Percentiles rank a stretch among this genome's conserved stretches.
phyloP scores from a whole-genome alignment of 495 filamentous ascomycete genomes.

The Aspergillus ostianus region DNA sequence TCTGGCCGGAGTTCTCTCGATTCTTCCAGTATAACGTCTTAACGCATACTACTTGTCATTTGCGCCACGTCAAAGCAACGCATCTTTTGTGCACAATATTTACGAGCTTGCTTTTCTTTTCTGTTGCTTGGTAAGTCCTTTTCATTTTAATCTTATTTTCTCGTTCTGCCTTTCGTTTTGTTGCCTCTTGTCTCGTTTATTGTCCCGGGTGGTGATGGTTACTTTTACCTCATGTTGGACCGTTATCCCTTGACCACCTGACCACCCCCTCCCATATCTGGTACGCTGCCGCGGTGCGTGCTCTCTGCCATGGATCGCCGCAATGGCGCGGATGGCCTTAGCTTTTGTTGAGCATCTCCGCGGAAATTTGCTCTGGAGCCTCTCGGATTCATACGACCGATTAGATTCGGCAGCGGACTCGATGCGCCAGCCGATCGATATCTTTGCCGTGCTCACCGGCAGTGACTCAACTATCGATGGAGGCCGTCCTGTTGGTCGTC shows the following conservation, averaged over 20 bases:
- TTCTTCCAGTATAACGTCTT: constrained; percentile 28
- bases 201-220: not conserved
- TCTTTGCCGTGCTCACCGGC: not conserved
- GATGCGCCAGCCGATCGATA: constrained; percentile 12
- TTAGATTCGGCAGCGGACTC: not conserved
- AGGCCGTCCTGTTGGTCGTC: not conserved
- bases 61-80: constrained; percentile 30
- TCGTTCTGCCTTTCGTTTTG: not conserved
- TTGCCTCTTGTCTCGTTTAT: not conserved
- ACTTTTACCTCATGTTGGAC: not conserved
- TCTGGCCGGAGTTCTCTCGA: constrained; percentile 35
- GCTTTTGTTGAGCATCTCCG: not conserved
- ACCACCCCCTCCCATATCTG: not conserved
- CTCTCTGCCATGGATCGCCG: not conserved
- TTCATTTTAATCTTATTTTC: constrained; percentile 11
- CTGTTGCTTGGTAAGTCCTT: constrained; percentile 33
- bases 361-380: not conserved
- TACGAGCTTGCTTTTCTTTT: constrained; percentile 20
- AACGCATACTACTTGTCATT: constrained; percentile 22
- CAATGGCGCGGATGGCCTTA: not conserved
- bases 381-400: not conserved
- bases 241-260: not conserved
- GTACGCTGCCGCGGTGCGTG: not conserved
- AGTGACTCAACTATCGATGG: not conserved
- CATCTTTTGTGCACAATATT: constrained; percentile 20